Conservation (phyloP, 805 yeast genomes). For the Brettanomyces nanus region DNA sequence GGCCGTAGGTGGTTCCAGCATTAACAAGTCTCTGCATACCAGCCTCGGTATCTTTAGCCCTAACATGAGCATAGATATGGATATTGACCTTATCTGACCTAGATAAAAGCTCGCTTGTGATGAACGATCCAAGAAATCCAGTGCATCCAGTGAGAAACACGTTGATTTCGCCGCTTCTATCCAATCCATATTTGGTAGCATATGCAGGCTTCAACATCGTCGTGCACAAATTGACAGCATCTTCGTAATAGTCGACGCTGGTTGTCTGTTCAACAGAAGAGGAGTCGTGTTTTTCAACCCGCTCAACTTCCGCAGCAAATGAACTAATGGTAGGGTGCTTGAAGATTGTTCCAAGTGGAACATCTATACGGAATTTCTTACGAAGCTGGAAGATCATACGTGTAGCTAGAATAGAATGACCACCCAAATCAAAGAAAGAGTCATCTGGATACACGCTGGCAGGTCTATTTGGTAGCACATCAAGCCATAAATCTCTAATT, state of each 20-base stretch:
- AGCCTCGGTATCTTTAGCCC: conserved; percentile 61
- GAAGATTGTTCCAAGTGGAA: conserved; percentile 87
- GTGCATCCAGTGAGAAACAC: conserved; percentile 93
- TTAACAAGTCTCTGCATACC: conserved; percentile 72
- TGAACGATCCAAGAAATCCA: conserved; percentile 91
- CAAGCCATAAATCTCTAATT: conserved; percentile 78
- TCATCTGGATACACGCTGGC: conserved; percentile 69
- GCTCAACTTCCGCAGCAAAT: conserved; percentile 68
- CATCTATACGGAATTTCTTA: conserved; percentile 64
- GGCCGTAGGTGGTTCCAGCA: conserved; percentile 77
- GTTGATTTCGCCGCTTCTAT: conserved; percentile 19
- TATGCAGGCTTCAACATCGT: conserved; percentile 36
- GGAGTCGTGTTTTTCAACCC: conserved; percentile 22
- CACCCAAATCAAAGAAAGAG: conserved; percentile 95
- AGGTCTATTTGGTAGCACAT: conserved; percentile 78
- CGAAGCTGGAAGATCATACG: conserved; percentile 92
- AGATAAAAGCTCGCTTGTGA: conserved; percentile 62
- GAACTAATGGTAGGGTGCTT: conserved; percentile 77
- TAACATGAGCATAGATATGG: conserved; percentile 78
- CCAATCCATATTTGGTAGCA: conserved; percentile 30
- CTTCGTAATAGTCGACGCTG: conserved; percentile 53
- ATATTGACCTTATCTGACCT: conserved; percentile 41
- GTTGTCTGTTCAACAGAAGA: conserved; percentile 7
- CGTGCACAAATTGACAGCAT: conserved; percentile 50
- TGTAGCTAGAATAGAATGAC: conserved; percentile 95